A percentile compares a stretch with the other conserved stretches of the same genome.
These are phyloP conservation scores for Russula foetens DNA, from an alignment of 768 basidiomycete species.

Conservation along the genomic window DNA sequence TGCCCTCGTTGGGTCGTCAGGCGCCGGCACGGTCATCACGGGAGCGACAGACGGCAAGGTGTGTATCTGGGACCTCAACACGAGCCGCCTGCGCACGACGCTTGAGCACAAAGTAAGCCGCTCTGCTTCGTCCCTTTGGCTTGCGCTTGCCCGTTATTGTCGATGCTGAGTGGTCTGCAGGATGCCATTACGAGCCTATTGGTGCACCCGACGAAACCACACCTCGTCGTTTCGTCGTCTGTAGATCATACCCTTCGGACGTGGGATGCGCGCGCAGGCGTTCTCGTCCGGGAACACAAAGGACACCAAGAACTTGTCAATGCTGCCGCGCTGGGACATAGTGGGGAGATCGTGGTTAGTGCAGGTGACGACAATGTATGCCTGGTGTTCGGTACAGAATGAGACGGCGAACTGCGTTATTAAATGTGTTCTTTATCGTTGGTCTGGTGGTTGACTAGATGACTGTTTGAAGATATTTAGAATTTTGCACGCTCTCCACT, in stretches of 20 bases:
- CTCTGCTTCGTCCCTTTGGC: not conserved
- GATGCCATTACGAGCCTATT: constrained; percentile 82
- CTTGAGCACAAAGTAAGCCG: constrained; percentile 68
- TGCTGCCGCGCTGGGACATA: constrained; percentile 59
- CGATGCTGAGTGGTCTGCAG: constrained; percentile 32
- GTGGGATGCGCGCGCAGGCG: constrained; percentile 88
- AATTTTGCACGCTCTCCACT: not conserved
- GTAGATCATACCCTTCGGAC: constrained; percentile 82
- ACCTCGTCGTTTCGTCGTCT: constrained; percentile 79
- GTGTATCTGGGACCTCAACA: constrained; percentile 90
- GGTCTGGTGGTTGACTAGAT: not conserved
- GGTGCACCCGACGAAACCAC: constrained; percentile 59
- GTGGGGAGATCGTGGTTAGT: constrained; percentile 70
- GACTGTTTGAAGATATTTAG: not conserved
- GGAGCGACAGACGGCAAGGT: constrained; percentile 92
- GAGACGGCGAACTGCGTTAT: not conserved
- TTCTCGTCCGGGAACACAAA: constrained; percentile 66
- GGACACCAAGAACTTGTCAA: constrained; percentile 79
- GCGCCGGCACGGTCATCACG: constrained; percentile 64
- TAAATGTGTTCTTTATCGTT: not conserved
- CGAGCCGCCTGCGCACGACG: constrained; percentile 75
- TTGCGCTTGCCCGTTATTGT: not conserved
- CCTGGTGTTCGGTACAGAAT: constrained; percentile 69
- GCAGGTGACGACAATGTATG: constrained; percentile 88
- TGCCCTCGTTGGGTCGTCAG: constrained; percentile 37